Evolutionary conservation across 2,329 filamentous ascomycete species (phyloP), one percentile per base, ranked within the genome.

Genomic region (Verruconis gallopava): DNA sequence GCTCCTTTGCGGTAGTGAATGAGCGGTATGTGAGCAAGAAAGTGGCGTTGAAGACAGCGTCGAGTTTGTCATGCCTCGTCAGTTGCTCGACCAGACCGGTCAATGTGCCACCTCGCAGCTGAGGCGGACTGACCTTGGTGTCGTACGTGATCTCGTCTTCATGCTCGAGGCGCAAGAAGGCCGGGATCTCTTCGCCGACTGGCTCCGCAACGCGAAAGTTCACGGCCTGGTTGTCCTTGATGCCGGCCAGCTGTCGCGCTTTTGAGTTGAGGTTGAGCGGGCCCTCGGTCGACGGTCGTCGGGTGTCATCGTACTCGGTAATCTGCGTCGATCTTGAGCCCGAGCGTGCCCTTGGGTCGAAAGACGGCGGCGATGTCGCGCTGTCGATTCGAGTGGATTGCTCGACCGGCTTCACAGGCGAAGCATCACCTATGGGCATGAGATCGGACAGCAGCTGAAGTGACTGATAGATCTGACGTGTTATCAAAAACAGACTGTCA

Each of bases 1-100:
- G 69, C 60, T 96, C 91, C 4, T 81, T 71, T 0, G 89, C 91
- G 2, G 79, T 78, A 0, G 91, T 96, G 55, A 98, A 98, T 0
- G 91, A 98, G 47, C 84, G 76, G 59, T 98, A 98, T 1, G 91
- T 98, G 28, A 98, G 74, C 13, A 98, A 76, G 69, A 98, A 98
- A 1, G 91, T 98, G 54, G 89, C 93, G 66, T 96, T 96, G 65
- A 96, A 96, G 48, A 75, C 89, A 3, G 88, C 85, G 56, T 96
- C 91, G 12, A 94, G 73, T 55, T 93, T 91, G 63, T 98, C 91
- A 56, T 98, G 91, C 38, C 91, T 77, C 13, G 91, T 98, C 35
- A 98, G 72, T 55, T 96, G 89, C 60, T 96, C 91, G 4, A 95
- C 91, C 44, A 98, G 68, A 3, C 84, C 91, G 21, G 85, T 72